Percentiles rank a stretch among this genome's conserved stretches.
Conservation (phyloP, 768 basidiomycete genomes). For the Bullera alba region DNA sequence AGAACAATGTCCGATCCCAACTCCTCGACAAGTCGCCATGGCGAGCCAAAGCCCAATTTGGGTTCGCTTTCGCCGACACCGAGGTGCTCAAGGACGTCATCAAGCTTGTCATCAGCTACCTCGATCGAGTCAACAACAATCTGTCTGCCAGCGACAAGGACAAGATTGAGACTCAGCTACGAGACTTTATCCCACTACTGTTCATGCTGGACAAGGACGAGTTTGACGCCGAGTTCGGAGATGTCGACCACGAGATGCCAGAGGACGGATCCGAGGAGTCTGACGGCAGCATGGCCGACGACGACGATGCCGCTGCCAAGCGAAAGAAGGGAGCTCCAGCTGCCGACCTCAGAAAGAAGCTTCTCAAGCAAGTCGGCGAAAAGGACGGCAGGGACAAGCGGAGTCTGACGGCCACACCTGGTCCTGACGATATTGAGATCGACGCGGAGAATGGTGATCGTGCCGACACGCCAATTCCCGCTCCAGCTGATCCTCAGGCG, state of each 20-base stretch:
- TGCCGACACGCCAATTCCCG: constrained; percentile 36
- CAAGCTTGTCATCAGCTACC: constrained; percentile 81
- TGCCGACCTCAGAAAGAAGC: constrained; percentile 68
- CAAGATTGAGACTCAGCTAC: constrained; percentile 74
- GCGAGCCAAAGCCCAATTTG: constrained; percentile 63
- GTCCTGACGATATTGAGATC: constrained; percentile 18
- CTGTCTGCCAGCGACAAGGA: constrained; percentile 69
- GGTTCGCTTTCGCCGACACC: constrained; percentile 70
- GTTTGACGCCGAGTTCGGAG: constrained; percentile 48
- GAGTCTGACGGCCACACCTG: constrained; percentile 27
- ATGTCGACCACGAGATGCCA: constrained; percentile 31
- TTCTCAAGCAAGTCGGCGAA: constrained; percentile 69
- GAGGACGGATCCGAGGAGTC: constrained; percentile 63
- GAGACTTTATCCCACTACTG: constrained; percentile 72
- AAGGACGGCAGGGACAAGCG: constrained; percentile 46
- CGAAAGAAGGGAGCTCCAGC: constrained; percentile 46
- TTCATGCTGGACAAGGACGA: constrained; percentile 54
- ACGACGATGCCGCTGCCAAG: constrained; percentile 29
- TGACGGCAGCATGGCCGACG: constrained; percentile 47
- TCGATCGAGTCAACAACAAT: constrained; percentile 70
- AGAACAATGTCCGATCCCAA: constrained; percentile 42
- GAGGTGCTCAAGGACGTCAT: constrained; percentile 78
- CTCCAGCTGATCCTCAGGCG: constrained; percentile 34
- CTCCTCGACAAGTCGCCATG: constrained; percentile 45
- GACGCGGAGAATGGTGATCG: constrained; percentile 23